Evolutionary conservation across 2,329 filamentous ascomycete species (phyloP), one percentile per base, ranked within the genome.

Genomic region (Fusarium phyllophilum): DNA sequence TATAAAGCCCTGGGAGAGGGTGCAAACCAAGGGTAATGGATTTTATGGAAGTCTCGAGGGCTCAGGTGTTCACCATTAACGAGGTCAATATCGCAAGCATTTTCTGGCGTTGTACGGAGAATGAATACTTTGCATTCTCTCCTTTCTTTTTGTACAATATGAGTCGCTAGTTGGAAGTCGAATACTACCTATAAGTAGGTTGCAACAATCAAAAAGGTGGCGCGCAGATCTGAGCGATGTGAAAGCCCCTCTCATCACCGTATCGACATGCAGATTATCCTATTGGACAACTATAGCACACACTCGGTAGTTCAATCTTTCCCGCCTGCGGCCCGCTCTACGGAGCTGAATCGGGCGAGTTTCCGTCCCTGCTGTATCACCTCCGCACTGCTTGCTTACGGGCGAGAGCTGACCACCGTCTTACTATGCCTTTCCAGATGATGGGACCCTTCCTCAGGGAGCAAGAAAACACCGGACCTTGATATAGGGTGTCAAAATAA

Each of bases 1-100:
- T 83, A 81, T 59, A 75, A 75, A 45, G 45, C 70, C 52, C 59
- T 78, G 3, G 75, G 74, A 20, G 57, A 66, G 29, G 66, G 45
- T 45, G 36, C 44, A 17, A 34, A 49, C 33, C 51, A 45, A 51
- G 42, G 56, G 44, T 52, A 49, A 51, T 36, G 36, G 26, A 46
- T 63, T 51, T 68, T 42, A 57, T 45, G 45, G 20, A 42, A 44
- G 31, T 39, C 58, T 36, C n/a, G 36, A 52, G 49, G 26, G 29
- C 44, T 51, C n/a, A 38, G 45, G 45, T 54, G 39, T 46, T 49
- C 52, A 56, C 31, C 41, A 49, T 55, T 59, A 33, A 46, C 38
- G 26, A 46, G 62, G 41, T 51, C 38, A 29, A 46, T 58, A 36
- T 65, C 64, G 63, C 60, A 74, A 76, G 64, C 67, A 72, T 76